Percentiles rank a stretch among this genome's conserved stretches.
Evolutionary conservation across 768 basidiomycete genomes (phyloP).

Genomic region (Lactarius sp.): DNA sequence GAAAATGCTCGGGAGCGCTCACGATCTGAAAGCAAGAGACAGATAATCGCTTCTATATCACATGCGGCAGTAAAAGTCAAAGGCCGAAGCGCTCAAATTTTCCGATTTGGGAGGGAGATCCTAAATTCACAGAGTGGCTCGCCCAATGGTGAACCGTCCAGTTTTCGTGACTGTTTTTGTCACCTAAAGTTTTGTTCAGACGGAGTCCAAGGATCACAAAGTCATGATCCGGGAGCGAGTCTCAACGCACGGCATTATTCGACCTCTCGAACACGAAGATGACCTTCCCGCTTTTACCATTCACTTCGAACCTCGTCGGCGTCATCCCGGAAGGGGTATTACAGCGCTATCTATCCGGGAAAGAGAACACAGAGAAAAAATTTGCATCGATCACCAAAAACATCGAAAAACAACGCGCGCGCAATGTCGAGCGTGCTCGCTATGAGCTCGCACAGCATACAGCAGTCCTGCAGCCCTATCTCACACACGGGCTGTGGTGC

Average conservation of each 20-base stretch:
- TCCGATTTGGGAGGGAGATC: background rate
- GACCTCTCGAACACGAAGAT: slow-evolving; percentile 67
- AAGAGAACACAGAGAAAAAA: slow-evolving; percentile 57
- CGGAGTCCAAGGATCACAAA: slow-evolving; percentile 33
- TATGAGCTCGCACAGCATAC: slow-evolving; percentile 49
- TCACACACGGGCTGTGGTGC: slow-evolving; percentile 39
- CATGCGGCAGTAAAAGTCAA: background rate
- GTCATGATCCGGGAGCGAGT: slow-evolving; percentile 90
- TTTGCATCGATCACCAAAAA: slow-evolving; percentile 49
- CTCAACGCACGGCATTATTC: slow-evolving; percentile 66
- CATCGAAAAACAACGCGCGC: slow-evolving; percentile 60
- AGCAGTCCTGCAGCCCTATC: slow-evolving; percentile 37
- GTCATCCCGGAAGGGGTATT: slow-evolving; percentile 66
- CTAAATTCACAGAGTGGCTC: slow-evolving; percentile 12
- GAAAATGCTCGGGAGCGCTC: too few relatives aligned
- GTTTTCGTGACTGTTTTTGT: background rate
- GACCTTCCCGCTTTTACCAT: slow-evolving; percentile 67
- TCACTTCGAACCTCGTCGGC: slow-evolving; percentile 56
- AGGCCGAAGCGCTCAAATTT: background rate
- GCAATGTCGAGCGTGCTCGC: slow-evolving; percentile 39
- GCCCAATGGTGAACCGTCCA: background rate
- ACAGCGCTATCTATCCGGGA: slow-evolving; percentile 67
- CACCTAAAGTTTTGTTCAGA: background rate
- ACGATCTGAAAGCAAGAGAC: background rate
- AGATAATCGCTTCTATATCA: background rate